phyloP scores from a whole-genome alignment of 179 eudicot species.

The Gypsophila paniculata region DNA sequence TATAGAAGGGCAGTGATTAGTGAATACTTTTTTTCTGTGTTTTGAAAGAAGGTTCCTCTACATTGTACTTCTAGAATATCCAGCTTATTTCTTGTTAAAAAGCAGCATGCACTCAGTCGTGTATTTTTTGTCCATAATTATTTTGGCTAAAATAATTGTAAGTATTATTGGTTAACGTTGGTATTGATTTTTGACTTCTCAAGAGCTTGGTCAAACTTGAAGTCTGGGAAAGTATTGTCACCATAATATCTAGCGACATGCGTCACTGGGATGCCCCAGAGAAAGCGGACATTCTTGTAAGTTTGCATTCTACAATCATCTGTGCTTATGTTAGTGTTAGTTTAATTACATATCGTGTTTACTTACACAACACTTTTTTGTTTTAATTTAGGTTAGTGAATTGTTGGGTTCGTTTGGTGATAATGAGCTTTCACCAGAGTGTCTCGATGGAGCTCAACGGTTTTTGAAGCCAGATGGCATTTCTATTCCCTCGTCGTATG shows the following conservation, averaged over 20 bases:
- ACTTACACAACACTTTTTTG: slow-evolving; percentile 5
- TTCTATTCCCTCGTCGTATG: slow-evolving; percentile 95
- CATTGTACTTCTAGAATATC: neutral
- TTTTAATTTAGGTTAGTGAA: slow-evolving; percentile 72
- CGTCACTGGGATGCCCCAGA: slow-evolving; percentile 97
- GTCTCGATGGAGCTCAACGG: slow-evolving; percentile 95
- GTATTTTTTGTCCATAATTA: neutral
- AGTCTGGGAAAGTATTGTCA: slow-evolving; percentile 83
- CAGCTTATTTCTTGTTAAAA: neutral
- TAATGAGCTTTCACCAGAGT: slow-evolving; percentile 98
- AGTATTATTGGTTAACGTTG: slow-evolving; percentile 15
- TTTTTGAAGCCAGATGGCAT: slow-evolving; percentile 88
- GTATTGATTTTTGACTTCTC: slow-evolving; percentile 3
- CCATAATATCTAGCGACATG: slow-evolving; percentile 89
- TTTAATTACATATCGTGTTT: slow-evolving; percentile 16
- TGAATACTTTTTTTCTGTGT: no score
- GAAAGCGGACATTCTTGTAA: slow-evolving; percentile 95
- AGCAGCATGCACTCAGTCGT: neutral
- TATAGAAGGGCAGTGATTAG: no score
- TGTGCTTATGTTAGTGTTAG: neutral
- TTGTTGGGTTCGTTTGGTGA: slow-evolving; percentile 96
- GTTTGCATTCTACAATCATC: neutral
- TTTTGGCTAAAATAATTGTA: neutral
- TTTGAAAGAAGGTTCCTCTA: neutral
- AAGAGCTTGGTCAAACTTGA: slow-evolving; percentile 95